Conservation (phyloP, 2,329 filamentous ascomycete genomes). For the Lasiodiplodia citricola region DNA sequence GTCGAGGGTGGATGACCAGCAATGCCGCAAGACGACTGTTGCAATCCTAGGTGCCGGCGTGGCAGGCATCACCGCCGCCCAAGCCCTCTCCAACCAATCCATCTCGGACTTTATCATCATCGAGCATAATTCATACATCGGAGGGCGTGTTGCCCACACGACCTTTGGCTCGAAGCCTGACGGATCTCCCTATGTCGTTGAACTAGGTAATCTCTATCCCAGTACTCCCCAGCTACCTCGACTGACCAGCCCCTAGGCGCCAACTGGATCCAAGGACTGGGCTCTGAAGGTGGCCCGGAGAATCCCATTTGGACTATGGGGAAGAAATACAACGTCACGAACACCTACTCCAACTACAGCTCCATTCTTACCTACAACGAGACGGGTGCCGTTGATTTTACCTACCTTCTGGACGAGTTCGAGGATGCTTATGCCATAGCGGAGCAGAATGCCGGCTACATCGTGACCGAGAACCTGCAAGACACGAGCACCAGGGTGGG, state of each 20-base stretch:
- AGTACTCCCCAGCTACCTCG: too few relatives aligned
- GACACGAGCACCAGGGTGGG: constrained; percentile 66
- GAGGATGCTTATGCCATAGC: constrained; percentile 53
- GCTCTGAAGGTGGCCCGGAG: constrained; percentile 45
- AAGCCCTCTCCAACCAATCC: constrained; percentile 66
- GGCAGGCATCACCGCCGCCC: constrained; percentile 68
- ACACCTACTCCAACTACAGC: constrained; percentile 63
- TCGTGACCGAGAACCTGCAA: constrained; percentile 65
- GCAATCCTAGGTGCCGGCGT: constrained; percentile 61
- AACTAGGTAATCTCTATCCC: constrained; percentile 48
- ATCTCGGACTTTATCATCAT: constrained; percentile 69
- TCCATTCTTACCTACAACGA: constrained; percentile 66
- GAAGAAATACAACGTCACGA: constrained; percentile 63
- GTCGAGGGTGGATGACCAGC: constrained; percentile 30
- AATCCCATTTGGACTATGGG: constrained; percentile 68
- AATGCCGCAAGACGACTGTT: constrained; percentile 41
- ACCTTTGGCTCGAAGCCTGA: constrained; percentile 58
- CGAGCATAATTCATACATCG: constrained; percentile 67
- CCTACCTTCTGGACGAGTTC: constrained; percentile 56
- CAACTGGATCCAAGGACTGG: constrained; percentile 65
- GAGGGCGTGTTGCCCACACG: constrained; percentile 65
- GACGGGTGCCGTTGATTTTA: constrained; percentile 59
- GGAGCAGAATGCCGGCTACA: constrained; percentile 60
- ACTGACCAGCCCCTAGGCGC: constrained; percentile 54
- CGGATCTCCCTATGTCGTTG: constrained; percentile 63